Percentiles rank a stretch among this genome's conserved stretches.
Evolutionary conservation across 2,329 filamentous ascomycete species (phyloP).

Genomic region (Graphilbum fragrans): DNA sequence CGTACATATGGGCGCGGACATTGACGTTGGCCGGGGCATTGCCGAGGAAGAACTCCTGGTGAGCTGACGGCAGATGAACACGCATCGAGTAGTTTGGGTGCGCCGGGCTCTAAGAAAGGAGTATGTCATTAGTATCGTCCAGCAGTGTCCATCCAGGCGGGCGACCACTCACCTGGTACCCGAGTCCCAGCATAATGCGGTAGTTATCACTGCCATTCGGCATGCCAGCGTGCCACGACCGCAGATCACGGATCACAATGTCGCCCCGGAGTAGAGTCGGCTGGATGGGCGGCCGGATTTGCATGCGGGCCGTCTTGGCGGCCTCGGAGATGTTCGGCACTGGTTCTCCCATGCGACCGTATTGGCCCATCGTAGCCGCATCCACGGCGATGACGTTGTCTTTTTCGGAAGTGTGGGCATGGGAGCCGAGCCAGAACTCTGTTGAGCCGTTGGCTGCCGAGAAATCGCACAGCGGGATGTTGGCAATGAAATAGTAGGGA

Average conservation of each 20-base stretch:
- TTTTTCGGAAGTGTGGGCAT: conserved; percentile 15
- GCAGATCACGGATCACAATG: conserved; percentile 44
- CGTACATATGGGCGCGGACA: conserved; percentile 12
- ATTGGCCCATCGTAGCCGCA: neutral
- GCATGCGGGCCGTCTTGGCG: conserved; percentile 2
- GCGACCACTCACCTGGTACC: neutral
- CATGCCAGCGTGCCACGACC: conserved; percentile 54
- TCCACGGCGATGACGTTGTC: conserved; percentile 19
- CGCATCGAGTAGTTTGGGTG: conserved; percentile 13
- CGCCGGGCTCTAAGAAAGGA: conserved; percentile 6
- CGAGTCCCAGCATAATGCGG: conserved; percentile 35
- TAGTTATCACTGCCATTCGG: conserved; percentile 38
- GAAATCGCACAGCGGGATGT: conserved; percentile 24
- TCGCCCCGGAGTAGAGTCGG: conserved; percentile 3
- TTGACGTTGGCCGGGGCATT: conserved; percentile 7
- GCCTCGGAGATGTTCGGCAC: conserved; percentile 1
- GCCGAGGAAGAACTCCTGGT: conserved; percentile 11
- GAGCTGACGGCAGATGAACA: conserved; percentile 9
- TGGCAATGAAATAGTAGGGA: conserved; percentile 26
- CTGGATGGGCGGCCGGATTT: conserved; percentile 6
- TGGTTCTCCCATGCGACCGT: conserved; percentile 2
- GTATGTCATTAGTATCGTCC: neutral
- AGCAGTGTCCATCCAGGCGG: neutral
- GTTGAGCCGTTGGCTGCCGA: conserved; percentile 21
- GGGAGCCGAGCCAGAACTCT: conserved; percentile 28